phyloP scores from a whole-genome alignment of 2,329 filamentous ascomycete genomes.

The Chrysoporthe cubensis region DNA sequence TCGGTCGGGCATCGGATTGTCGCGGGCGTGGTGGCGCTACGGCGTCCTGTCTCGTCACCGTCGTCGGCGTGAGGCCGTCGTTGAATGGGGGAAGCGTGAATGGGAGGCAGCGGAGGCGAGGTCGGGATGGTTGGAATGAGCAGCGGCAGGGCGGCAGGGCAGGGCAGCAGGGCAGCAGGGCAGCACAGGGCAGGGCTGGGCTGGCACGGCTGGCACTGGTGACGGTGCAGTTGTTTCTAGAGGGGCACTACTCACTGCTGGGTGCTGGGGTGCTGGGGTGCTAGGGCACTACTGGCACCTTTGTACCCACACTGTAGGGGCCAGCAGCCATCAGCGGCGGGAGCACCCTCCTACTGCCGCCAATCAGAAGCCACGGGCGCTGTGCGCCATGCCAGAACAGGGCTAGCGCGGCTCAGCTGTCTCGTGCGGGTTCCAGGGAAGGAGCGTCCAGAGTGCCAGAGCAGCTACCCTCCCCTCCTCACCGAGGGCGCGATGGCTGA shows the following conservation, averaged over 20 bases:
- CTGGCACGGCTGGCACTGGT: neutral
- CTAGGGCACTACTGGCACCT: too few relatives aligned
- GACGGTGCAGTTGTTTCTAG: neutral
- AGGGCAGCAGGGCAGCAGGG: neutral
- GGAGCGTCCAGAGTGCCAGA: neutral
- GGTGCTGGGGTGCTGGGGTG: too few relatives aligned
- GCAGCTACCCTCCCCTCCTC: neutral
- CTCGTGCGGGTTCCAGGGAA: constrained; percentile 19
- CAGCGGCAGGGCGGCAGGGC: constrained; percentile 7
- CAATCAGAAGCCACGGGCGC: constrained; percentile 21
- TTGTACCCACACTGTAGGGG: too few relatives aligned
- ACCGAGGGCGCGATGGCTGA: neutral
- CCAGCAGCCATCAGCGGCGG: neutral
- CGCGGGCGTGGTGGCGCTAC: neutral
- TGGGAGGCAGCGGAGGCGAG: neutral
- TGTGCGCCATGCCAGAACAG: constrained; percentile 1
- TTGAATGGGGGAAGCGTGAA: neutral
- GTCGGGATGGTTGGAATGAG: constrained; percentile 20
- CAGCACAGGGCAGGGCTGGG: neutral
- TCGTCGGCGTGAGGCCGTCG: constrained; percentile 5
- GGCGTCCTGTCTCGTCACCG: neutral
- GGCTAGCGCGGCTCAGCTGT: constrained; percentile 23
- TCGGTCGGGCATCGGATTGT: neutral
- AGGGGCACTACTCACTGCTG: neutral
- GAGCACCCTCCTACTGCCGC: neutral